A percentile compares a stretch with the other conserved stretches of the same genome.
These are phyloP conservation scores for Wickerhamomyces rabaulensis DNA, from an alignment of 805 yeast species.

Conservation along the genomic window DNA sequence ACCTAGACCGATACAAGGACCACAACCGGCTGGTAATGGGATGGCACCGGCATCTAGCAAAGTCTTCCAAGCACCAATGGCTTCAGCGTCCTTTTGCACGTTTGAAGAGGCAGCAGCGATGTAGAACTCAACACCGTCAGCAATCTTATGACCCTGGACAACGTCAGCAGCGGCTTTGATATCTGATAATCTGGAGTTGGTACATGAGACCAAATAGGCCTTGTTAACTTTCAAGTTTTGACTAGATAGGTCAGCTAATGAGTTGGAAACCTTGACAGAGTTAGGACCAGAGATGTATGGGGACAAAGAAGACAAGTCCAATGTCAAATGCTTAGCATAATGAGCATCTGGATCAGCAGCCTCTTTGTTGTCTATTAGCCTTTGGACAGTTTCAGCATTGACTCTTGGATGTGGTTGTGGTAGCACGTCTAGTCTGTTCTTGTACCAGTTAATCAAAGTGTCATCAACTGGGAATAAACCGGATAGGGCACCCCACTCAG, in stretches of 20 bases:
- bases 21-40: slow-evolving; percentile 97
- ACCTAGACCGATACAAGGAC: slow-evolving; percentile 98
- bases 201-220: slow-evolving; percentile 97
- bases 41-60: slow-evolving; percentile 89
- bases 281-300: slow-evolving; percentile 96
- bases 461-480: slow-evolving; percentile 97
- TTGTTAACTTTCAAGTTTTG: slow-evolving; percentile 78
- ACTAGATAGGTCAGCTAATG: slow-evolving; percentile 67
- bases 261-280: slow-evolving; percentile 85
- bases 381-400: slow-evolving; percentile 52
- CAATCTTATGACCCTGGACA: slow-evolving; percentile 71
- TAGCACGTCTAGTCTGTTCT: slow-evolving; percentile 47
- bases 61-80: slow-evolving; percentile 86
- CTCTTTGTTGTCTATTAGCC: slow-evolving; percentile 36
- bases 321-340: slow-evolving; percentile 82
- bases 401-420: slow-evolving; percentile 83
- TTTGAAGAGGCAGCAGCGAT: slow-evolving; percentile 95
- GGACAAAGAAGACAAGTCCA: slow-evolving; percentile 75
- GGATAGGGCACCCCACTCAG: slow-evolving; percentile 98
- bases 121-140: slow-evolving; percentile 89
- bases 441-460: slow-evolving; percentile 72
- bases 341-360: slow-evolving; percentile 69
- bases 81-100: slow-evolving; percentile 90
- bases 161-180: slow-evolving; percentile 92
- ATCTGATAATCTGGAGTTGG: slow-evolving; percentile 90